phyloP scores from a whole-genome alignment of 2,329 filamentous ascomycete genomes.

The Arthrobotrys entomopaga region DNA sequence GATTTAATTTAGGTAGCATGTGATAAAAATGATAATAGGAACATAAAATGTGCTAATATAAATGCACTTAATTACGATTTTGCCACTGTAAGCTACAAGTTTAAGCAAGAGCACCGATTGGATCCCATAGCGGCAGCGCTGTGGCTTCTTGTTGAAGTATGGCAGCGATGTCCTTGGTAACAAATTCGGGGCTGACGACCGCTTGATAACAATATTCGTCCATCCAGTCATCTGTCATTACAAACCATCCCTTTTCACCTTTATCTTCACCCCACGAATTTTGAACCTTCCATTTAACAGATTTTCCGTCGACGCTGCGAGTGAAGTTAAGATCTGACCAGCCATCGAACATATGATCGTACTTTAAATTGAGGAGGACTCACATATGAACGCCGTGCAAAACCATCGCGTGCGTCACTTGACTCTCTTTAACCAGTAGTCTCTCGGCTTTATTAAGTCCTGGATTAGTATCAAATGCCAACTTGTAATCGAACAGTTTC shows the following conservation, averaged over 20 bases:
- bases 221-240: constrained; percentile 77
- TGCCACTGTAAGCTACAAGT: neutral
- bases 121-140: constrained; percentile 80
- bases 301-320: constrained; percentile 70
- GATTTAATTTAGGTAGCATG: neutral
- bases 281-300: constrained; percentile 84
- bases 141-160: constrained; percentile 76
- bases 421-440: constrained; percentile 76
- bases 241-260: constrained; percentile 84
- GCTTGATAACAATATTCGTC: constrained; percentile 86
- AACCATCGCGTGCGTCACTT: constrained; percentile 95
- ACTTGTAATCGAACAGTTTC: constrained; percentile 78
- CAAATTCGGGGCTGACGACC: constrained; percentile 78
- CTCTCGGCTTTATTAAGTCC: constrained; percentile 80
- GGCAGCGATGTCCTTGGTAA: constrained; percentile 73
- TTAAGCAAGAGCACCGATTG: constrained; percentile 78
- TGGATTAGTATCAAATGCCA: constrained; percentile 82
- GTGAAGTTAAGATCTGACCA: neutral
- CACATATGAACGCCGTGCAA: constrained; percentile 78
- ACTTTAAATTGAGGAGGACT: constrained; percentile 2
- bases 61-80: no score
- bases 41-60: no score
- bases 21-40: neutral
- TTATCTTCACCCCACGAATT: constrained; percentile 80
- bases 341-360: neutral